Evolutionary conservation across 179 eudicot species (phyloP).

Genomic region (Silene coronaria): DNA sequence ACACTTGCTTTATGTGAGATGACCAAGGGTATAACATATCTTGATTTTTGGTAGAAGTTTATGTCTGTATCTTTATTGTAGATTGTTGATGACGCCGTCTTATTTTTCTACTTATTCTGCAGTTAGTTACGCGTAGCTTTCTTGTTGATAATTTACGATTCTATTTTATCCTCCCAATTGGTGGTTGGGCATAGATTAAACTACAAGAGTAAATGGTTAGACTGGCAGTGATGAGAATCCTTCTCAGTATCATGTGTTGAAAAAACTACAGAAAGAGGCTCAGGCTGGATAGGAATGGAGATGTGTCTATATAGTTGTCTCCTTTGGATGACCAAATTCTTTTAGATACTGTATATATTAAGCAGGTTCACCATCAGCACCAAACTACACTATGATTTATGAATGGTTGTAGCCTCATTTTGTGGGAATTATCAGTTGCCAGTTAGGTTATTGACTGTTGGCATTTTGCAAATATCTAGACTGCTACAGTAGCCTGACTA

Average conservation of each 20-base stretch:
- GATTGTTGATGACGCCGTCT: not conserved
- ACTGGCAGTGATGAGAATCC: not conserved
- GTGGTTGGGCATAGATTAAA: not conserved
- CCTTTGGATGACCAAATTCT: not conserved
- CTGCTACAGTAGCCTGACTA: not conserved
- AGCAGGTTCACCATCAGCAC: not conserved
- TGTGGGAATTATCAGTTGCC: not conserved
- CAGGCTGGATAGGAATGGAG: not conserved
- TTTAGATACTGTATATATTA: not conserved
- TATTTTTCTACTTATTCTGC: not conserved
- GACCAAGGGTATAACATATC: not conserved
- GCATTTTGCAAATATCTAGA: not conserved
- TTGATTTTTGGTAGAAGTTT: not conserved
- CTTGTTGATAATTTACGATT: not conserved
- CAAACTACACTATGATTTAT: not conserved
- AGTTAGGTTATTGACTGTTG: not conserved
- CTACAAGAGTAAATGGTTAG: not conserved
- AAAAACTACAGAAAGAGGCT: not conserved
- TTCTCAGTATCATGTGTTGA: not conserved
- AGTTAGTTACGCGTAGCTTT: not conserved
- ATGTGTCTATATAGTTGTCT: not conserved
- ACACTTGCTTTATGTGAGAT: not conserved
- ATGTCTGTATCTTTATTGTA: not conserved
- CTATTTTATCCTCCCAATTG: not conserved
- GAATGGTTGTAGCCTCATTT: not conserved